Percentiles rank a stretch among this genome's conserved stretches.
phyloP scores from a whole-genome alignment of 1,284 basidiomycete species.

The Xerocomus minutiporus region DNA sequence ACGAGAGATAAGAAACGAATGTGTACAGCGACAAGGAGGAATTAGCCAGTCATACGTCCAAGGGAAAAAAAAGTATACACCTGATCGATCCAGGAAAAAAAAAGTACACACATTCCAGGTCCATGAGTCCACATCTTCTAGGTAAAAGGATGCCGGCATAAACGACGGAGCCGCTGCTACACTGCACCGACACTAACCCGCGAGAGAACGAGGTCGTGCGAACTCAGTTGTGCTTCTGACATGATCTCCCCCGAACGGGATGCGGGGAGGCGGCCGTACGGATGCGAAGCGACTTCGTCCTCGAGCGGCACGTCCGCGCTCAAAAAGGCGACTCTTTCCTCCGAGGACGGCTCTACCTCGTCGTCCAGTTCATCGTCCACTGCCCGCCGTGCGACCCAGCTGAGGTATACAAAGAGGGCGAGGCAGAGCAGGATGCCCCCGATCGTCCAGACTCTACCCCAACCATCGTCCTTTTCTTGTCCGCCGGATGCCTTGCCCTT shows the following conservation, averaged over 20 bases:
- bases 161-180: conserved; percentile 6
- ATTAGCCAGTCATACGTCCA: conserved; percentile 6
- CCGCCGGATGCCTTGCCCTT: conserved; percentile 38
- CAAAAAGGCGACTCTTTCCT: conserved; percentile 46
- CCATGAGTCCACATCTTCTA: not conserved
- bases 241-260: conserved; percentile 24
- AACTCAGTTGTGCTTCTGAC: conserved; percentile 25
- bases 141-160: not conserved
- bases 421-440: conserved; percentile 70
- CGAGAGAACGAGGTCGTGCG: conserved; percentile 14
- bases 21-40: conserved; percentile 1
- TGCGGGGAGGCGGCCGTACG: conserved; percentile 20
- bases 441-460: conserved; percentile 59
- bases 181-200: conserved; percentile 13
- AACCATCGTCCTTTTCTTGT: conserved; percentile 39
- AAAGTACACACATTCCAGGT: conserved; percentile 23
- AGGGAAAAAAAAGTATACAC: conserved; percentile 22
- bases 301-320: conserved; percentile 20
- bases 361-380: conserved; percentile 75
- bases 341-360: conserved; percentile 37
- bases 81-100: conserved; percentile 4
- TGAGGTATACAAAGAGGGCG: conserved; percentile 74
- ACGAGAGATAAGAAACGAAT: conserved; percentile 10
- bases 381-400: conserved; percentile 73
- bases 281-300: conserved; percentile 17